Evolutionary conservation across 148 eudicot species (phyloP).

Genomic region (Fagopyrum tataricum): DNA sequence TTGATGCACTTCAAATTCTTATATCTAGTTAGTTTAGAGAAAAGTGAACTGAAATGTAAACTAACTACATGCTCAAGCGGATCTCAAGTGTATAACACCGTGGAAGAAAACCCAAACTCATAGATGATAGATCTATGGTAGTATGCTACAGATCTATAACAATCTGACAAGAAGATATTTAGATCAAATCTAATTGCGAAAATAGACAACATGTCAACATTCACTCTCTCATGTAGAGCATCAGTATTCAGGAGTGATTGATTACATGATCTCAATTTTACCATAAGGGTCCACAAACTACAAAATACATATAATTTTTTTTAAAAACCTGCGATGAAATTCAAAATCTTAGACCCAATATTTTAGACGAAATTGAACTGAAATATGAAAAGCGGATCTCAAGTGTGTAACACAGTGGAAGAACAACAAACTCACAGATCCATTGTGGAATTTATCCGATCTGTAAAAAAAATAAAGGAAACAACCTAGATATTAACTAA

Average conservation of each 20-base stretch:
- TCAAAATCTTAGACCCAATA: no score
- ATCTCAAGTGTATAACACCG: neutral
- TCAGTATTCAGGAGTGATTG: no score
- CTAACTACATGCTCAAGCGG: neutral
- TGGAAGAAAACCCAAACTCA: neutral
- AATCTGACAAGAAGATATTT: neutral
- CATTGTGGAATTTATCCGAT: neutral
- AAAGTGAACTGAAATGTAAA: neutral
- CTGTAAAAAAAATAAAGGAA: neutral
- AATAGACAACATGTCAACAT: no score
- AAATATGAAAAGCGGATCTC: no score
- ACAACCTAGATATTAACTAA: neutral
- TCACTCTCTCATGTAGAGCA: no score
- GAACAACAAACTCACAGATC: neutral
- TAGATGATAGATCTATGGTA: neutral
- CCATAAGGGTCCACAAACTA: no score
- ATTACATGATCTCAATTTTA: no score
- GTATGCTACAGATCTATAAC: neutral
- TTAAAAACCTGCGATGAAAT: no score
- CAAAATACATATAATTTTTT: no score
- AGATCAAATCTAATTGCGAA: neutral
- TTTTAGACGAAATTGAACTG: no score
- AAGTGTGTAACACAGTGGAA: no score
- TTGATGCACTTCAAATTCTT: neutral
- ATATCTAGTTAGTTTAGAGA: neutral